phyloP scores from a whole-genome alignment of 176 grass and related monocot species.

The Juncus effusus region DNA sequence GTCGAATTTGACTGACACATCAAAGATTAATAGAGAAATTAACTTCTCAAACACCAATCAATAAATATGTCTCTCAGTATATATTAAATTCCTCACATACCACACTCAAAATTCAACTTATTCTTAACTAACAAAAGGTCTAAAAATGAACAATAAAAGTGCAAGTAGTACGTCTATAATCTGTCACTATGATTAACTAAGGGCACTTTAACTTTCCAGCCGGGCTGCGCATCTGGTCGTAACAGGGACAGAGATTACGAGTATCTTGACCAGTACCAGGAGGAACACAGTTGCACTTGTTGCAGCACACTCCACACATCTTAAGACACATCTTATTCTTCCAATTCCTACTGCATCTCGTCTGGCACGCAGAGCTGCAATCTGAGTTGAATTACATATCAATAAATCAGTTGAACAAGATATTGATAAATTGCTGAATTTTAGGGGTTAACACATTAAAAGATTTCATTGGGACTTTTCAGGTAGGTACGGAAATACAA shows the following conservation, averaged over 20 bases:
- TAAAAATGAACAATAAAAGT: not conserved
- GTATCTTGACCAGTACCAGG: slow-evolving; percentile 67
- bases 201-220: slow-evolving; percentile 28
- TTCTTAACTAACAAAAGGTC: too few relatives aligned
- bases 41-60: too few relatives aligned
- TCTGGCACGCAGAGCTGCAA: slow-evolving; percentile 39
- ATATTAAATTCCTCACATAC: too few relatives aligned
- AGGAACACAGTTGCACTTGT: slow-evolving; percentile 65
- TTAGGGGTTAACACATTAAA: not conserved
- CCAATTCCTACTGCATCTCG: slow-evolving; percentile 64
- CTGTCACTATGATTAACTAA: not conserved
- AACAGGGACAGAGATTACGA: slow-evolving; percentile 44
- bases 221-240: slow-evolving; percentile 37
- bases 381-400: slow-evolving; percentile 30
- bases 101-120: too few relatives aligned
- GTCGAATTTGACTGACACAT: too few relatives aligned
- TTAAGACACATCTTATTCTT: slow-evolving; percentile 76
- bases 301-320: slow-evolving; percentile 71
- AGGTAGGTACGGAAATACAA: not conserved
- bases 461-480: not conserved
- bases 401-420: not conserved
- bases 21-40: too few relatives aligned
- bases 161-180: not conserved
- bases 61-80: too few relatives aligned
- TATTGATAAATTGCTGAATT: not conserved